Evolutionary conservation across 2,329 filamentous ascomycete species (phyloP).

Genomic region (Claviceps sp.): DNA sequence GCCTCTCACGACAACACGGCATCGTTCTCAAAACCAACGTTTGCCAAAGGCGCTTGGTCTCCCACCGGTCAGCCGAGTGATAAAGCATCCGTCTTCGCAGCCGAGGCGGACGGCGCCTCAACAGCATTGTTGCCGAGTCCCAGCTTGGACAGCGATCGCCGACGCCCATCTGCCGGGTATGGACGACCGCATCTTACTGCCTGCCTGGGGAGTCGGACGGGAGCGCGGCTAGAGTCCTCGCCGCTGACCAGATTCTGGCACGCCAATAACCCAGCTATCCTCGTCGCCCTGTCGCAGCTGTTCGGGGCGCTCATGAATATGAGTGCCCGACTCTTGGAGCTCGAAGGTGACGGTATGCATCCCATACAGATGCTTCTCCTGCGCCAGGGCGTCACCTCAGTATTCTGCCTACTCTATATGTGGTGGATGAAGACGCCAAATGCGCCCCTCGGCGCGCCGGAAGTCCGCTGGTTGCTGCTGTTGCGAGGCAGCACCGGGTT

Average conservation of each 20-base stretch:
- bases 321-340: conserved; percentile 60
- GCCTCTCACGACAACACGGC: background rate
- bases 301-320: conserved; percentile 83
- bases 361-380: conserved; percentile 76
- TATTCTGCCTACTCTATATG: conserved; percentile 60
- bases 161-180: conserved; percentile 6
- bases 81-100: conserved; percentile 2
- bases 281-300: conserved; percentile 63
- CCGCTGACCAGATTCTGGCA: conserved; percentile 36
- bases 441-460: conserved; percentile 55
- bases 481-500: conserved; percentile 56
- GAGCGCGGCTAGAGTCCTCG: background rate
- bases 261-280: conserved; percentile 56
- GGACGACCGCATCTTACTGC: background rate
- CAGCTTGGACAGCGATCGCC: conserved; percentile 7
- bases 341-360: conserved; percentile 59
- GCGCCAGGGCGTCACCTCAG: conserved; percentile 60
- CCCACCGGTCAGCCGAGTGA: background rate
- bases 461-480: conserved; percentile 55
- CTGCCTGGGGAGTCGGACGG: background rate
- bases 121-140: conserved; percentile 12
- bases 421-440: conserved; percentile 53
- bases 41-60: too few species aligned
- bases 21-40: conserved; percentile 1
- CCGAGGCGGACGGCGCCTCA: background rate